These are phyloP conservation scores for Excoecaria agallocha DNA, from an alignment of 345 rosid species.

Conservation along the genomic window DNA sequence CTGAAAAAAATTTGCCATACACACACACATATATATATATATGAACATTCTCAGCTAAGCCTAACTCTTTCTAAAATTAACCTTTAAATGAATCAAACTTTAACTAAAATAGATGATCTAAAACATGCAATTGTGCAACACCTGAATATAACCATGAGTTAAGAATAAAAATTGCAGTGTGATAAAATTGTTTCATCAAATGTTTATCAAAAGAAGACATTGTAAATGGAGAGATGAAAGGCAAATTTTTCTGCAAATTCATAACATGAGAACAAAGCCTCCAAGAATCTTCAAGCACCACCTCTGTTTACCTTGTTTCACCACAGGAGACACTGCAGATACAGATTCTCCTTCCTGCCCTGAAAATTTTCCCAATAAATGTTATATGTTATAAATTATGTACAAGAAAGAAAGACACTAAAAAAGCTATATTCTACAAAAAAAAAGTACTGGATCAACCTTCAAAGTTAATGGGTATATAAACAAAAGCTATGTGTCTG, in stretches of 20 bases:
- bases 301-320: conserved; percentile 69
- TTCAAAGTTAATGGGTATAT: conserved; percentile 89
- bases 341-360: conserved; percentile 85
- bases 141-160: neutral
- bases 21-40: neutral
- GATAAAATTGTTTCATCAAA: neutral
- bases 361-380: conserved; percentile 36
- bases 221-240: neutral
- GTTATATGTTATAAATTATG: conserved; percentile 10
- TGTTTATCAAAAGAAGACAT: neutral
- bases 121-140: neutral
- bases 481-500: conserved; percentile 60
- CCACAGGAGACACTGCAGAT: conserved; percentile 52
- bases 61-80: neutral
- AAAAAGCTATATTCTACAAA: conserved; percentile 16
- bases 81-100: neutral
- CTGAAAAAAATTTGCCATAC: no score
- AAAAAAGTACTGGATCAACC: conserved; percentile 42
- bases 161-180: neutral
- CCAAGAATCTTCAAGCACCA: conserved; percentile 8
- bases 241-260: neutral
- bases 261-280: neutral
- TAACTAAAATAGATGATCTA: neutral
- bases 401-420: neutral
- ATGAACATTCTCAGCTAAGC: neutral